Evolutionary conservation across 2,329 filamentous ascomycete genomes (phyloP).

Genomic region (Arachnomyces sp.): DNA sequence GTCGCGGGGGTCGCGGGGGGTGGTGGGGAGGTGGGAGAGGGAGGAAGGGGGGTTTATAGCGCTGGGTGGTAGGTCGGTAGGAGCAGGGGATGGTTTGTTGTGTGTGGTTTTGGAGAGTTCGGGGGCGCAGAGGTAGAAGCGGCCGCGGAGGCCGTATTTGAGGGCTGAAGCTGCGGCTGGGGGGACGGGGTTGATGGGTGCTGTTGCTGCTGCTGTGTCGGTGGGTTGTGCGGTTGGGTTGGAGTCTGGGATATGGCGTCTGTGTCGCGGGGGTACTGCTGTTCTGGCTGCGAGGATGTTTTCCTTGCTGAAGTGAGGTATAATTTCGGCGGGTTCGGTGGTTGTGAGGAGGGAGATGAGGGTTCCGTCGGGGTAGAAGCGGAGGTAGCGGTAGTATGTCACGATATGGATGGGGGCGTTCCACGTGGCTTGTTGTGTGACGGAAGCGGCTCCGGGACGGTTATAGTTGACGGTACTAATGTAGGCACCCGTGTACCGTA

Average conservation of each 20-base stretch:
- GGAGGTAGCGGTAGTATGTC: conserved; percentile 94
- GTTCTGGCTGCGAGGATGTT: conserved; percentile 41
- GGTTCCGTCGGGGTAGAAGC: conserved; percentile 86
- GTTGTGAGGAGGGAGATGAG: conserved; percentile 74
- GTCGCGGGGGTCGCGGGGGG: conserved; percentile 42
- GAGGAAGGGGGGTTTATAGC: conserved; percentile 18
- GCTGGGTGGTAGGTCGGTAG: conserved; percentile 17
- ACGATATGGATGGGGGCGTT: conserved; percentile 81
- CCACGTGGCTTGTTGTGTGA: conserved; percentile 63
- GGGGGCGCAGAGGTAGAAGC: conserved; percentile 57
- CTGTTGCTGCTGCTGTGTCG: conserved; percentile 23
- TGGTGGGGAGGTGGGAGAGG: conserved; percentile 12
- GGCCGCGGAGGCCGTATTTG: conserved; percentile 57
- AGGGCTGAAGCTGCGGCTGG: conserved; percentile 48
- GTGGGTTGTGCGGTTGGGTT: conserved; percentile 27
- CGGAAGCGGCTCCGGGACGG: conserved; percentile 65
- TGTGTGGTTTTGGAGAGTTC: conserved; percentile 12
- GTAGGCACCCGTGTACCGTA: conserved; percentile 93
- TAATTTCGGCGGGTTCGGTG: conserved; percentile 73
- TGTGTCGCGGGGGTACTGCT: conserved; percentile 26
- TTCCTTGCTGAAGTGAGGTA: conserved; percentile 70
- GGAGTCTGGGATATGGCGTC: conserved; percentile 36
- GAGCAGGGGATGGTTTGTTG: not conserved
- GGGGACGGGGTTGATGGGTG: conserved; percentile 26
- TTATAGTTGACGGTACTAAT: conserved; percentile 96